Conservation (phyloP, 768 basidiomycete genomes). For the Gautieria morchelliformis region DNA sequence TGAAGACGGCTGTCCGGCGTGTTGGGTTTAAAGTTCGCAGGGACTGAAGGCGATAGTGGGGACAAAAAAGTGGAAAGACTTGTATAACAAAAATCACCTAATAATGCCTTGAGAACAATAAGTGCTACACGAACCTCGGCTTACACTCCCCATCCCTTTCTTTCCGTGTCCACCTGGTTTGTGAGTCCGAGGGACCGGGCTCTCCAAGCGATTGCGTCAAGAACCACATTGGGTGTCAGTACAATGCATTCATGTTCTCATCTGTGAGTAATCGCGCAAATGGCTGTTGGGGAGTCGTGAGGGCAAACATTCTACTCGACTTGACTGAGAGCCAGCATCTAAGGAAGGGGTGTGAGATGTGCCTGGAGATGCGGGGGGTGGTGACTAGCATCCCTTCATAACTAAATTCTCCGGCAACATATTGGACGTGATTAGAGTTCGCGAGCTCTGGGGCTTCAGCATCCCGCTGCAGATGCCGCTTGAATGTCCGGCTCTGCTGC, state of each 20-base stretch:
- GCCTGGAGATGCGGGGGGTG: background rate
- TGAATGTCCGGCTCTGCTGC: too few relatives aligned
- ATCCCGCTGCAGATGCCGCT: too few relatives aligned
- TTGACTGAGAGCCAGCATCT: slow-evolving; percentile 28
- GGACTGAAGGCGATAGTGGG: slow-evolving; percentile 18
- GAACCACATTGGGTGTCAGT: background rate
- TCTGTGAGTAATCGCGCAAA: slow-evolving; percentile 28
- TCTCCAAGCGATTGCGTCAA: slow-evolving; percentile 24
- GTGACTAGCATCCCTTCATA: too few relatives aligned
- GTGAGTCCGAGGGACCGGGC: slow-evolving; percentile 40
- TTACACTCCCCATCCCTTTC: slow-evolving; percentile 5
- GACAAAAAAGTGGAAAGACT: slow-evolving; percentile 33
- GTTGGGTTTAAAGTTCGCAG: background rate
- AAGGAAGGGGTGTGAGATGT: slow-evolving; percentile 31
- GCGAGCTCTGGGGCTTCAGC: too few relatives aligned
- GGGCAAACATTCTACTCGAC: slow-evolving; percentile 30
- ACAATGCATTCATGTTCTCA: slow-evolving; percentile 40
- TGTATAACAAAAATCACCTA: background rate
- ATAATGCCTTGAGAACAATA: background rate
- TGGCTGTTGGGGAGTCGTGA: slow-evolving; percentile 35
- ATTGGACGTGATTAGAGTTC: too few relatives aligned
- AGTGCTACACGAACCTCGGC: slow-evolving; percentile 3
- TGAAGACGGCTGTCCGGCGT: slow-evolving; percentile 12
- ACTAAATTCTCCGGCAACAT: too few relatives aligned
- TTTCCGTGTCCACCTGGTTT: slow-evolving; percentile 31